A percentile compares a stretch with the other conserved stretches of the same genome.
These are phyloP conservation scores for Kwoniella dendrophila DNA, from an alignment of 768 basidiomycete species.

Conservation along the genomic window DNA sequence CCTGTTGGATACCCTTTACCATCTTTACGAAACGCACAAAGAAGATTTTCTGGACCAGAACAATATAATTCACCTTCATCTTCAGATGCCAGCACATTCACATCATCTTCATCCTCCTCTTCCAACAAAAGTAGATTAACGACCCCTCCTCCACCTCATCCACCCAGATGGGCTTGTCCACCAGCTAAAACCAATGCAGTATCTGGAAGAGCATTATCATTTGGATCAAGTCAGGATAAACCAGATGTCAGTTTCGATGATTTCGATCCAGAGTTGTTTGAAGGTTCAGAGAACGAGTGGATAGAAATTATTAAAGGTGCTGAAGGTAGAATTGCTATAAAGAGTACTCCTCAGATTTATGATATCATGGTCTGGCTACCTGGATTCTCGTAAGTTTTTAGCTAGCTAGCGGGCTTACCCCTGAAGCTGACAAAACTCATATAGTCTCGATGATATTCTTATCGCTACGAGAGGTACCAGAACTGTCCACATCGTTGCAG, in stretches of 20 bases:
- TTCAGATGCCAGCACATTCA: slow-evolving; percentile 23
- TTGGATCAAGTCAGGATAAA: slow-evolving; percentile 27
- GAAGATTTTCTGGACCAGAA: slow-evolving; percentile 4
- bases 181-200: slow-evolving; percentile 24
- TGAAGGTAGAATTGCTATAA: slow-evolving; percentile 46
- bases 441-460: slow-evolving; percentile 44
- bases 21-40: neutral
- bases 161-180: slow-evolving; percentile 40
- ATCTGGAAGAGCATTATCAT: slow-evolving; percentile 30
- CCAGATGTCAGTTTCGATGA: slow-evolving; percentile 39
- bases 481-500: slow-evolving; percentile 45
- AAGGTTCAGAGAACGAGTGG: slow-evolving; percentile 30
- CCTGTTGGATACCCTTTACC: slow-evolving; percentile 44
- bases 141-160: slow-evolving; percentile 18
- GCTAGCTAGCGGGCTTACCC: neutral
- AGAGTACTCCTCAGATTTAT: slow-evolving; percentile 29
- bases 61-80: slow-evolving; percentile 6
- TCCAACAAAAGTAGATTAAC: slow-evolving; percentile 16
- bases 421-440: neutral
- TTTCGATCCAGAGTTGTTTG: slow-evolving; percentile 41
- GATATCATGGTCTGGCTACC: slow-evolving; percentile 48
- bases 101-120: slow-evolving; percentile 25
- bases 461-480: slow-evolving; percentile 32
- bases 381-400: slow-evolving; percentile 41
- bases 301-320: slow-evolving; percentile 47